Evolutionary conservation across 2,329 filamentous ascomycete genomes (phyloP).

Genomic region (Aspergillus ibericus): DNA sequence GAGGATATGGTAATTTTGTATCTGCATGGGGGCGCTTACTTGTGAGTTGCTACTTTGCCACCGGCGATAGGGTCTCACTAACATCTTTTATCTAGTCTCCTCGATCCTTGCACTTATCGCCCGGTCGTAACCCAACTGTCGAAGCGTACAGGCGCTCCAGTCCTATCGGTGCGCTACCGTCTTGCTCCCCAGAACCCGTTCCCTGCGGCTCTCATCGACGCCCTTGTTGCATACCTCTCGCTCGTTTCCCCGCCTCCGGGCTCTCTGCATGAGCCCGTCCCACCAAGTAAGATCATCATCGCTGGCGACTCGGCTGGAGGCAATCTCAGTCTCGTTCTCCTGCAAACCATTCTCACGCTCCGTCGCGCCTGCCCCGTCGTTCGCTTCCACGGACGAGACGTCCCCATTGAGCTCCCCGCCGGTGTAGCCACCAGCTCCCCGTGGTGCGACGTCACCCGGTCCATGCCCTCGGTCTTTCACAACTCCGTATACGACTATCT

Average conservation of each 20-base stretch:
- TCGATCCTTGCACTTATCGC: slow-evolving; percentile 48
- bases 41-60: slow-evolving; percentile 31
- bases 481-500: slow-evolving; percentile 47
- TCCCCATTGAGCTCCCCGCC: slow-evolving; percentile 43
- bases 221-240: slow-evolving; percentile 49
- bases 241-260: slow-evolving; percentile 47
- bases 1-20: slow-evolving; percentile 47
- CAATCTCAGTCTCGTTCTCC: slow-evolving; percentile 42
- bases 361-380: slow-evolving; percentile 35
- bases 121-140: slow-evolving; percentile 38
- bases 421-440: slow-evolving; percentile 42
- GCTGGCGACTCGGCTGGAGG: slow-evolving; percentile 50
- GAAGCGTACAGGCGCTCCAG: slow-evolving; percentile 41
- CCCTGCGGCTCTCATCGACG: slow-evolving; percentile 48
- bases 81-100: slow-evolving; percentile 31
- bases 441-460: slow-evolving; percentile 45
- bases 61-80: background rate
- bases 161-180: slow-evolving; percentile 48
- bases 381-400: slow-evolving; percentile 42
- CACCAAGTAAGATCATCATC: slow-evolving; percentile 46
- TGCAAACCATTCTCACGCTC: slow-evolving; percentile 46
- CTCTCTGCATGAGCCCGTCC: slow-evolving; percentile 43
- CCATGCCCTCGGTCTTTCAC: slow-evolving; percentile 40
- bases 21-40: slow-evolving; percentile 50
- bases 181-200: slow-evolving; percentile 51